Percentiles rank a stretch among this genome's conserved stretches.
These are phyloP conservation scores for Rubia balearica DNA, from an alignment of 305 asterid species.

Conservation along the genomic window DNA sequence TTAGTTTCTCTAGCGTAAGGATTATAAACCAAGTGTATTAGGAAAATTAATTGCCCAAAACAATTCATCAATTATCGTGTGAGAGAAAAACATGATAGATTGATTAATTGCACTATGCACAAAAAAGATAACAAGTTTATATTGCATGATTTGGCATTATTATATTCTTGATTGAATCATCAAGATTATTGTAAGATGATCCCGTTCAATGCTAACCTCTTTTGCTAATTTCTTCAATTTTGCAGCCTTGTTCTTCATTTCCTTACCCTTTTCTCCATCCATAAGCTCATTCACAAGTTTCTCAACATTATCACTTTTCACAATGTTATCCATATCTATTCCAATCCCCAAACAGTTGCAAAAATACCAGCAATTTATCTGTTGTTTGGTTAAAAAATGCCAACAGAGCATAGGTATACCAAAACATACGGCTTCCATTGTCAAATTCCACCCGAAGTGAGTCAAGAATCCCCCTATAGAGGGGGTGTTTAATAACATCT, in stretches of 20 bases:
- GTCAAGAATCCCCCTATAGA: slow-evolving; percentile 21
- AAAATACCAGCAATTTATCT: slow-evolving; percentile 27
- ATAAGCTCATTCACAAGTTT: slow-evolving; percentile 22
- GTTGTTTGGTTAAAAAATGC: slow-evolving; percentile 28
- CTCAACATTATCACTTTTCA: slow-evolving; percentile 18
- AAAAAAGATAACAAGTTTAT: not conserved
- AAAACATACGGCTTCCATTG: slow-evolving; percentile 17
- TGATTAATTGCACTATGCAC: too few species aligned
- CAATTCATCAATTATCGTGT: not conserved
- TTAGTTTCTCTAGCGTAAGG: too few species aligned
- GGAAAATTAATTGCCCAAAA: not conserved
- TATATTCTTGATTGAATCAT: slow-evolving; percentile 15
- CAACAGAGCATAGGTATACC: slow-evolving; percentile 26
- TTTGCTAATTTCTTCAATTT: slow-evolving; percentile 19
- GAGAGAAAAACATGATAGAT: too few species aligned
- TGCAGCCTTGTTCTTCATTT: slow-evolving; percentile 17
- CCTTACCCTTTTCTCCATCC: slow-evolving; percentile 23
- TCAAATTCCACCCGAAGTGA: slow-evolving; percentile 25
- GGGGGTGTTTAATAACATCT: slow-evolving; percentile 17
- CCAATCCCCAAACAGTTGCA: slow-evolving; percentile 17
- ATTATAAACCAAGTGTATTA: too few species aligned
- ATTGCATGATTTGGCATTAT: slow-evolving; percentile 3
- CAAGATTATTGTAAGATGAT: slow-evolving; percentile 21
- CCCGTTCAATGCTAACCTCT: slow-evolving; percentile 12
- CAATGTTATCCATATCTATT: slow-evolving; percentile 20